phyloP scores from a whole-genome alignment of 495 filamentous ascomycete genomes.

The Oidiodendron maius region DNA sequence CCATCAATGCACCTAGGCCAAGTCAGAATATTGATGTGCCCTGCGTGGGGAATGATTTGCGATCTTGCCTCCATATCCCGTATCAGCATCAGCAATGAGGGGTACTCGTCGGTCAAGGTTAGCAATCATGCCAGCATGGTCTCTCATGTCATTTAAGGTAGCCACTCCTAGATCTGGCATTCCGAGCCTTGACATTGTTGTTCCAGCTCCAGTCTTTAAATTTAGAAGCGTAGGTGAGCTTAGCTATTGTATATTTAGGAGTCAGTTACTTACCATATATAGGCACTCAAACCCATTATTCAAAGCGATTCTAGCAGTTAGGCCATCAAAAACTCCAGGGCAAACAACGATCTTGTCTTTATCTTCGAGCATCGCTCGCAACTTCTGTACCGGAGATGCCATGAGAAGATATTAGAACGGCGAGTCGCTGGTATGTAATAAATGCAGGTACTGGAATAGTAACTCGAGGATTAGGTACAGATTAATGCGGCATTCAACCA shows the following conservation, averaged over 20 bases:
- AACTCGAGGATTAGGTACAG: too few relatives aligned
- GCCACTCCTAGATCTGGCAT: conserved; percentile 61
- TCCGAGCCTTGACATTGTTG: conserved; percentile 54
- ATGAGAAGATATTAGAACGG: too few relatives aligned
- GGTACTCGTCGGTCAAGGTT: conserved; percentile 51
- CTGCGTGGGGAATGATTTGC: too few relatives aligned
- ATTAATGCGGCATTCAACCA: too few relatives aligned
- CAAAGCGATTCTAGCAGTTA: conserved; percentile 57
- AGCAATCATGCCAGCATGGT: conserved; percentile 61
- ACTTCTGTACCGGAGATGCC: too few relatives aligned
- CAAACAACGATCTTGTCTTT: conserved; percentile 38
- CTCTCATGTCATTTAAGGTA: conserved; percentile 55
- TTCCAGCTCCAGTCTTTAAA: conserved; percentile 57
- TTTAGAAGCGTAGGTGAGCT: background rate
- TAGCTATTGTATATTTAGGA: background rate
- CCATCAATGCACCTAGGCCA: conserved; percentile 45
- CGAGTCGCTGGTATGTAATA: too few relatives aligned
- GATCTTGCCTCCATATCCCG: conserved; percentile 49
- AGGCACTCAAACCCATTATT: conserved; percentile 31
- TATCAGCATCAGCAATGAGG: conserved; percentile 62
- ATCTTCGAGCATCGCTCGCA: background rate
- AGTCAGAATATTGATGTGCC: too few relatives aligned
- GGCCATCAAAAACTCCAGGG: conserved; percentile 63
- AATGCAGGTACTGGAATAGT: too few relatives aligned
- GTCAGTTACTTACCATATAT: background rate